phyloP scores from a whole-genome alignment of 345 rosid genomes.

The Lepidium didymum region DNA sequence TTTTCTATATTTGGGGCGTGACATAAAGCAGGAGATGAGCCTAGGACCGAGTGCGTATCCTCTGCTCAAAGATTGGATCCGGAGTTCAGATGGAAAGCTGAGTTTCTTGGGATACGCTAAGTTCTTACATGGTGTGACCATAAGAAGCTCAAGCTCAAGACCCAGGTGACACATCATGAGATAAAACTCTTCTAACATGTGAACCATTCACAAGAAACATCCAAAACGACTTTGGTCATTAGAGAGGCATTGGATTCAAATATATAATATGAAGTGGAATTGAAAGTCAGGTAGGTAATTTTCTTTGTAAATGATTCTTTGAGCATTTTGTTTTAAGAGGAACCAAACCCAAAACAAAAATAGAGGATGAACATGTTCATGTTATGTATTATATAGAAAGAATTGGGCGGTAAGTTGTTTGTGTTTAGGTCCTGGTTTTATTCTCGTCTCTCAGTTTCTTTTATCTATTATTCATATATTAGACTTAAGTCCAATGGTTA shows the following conservation, averaged over 20 bases:
- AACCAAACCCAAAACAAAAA: not conserved
- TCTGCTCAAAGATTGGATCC: slow-evolving; percentile 47
- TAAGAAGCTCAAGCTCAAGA: slow-evolving; percentile 51
- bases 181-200: slow-evolving; percentile 15
- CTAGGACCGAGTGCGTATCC: slow-evolving; percentile 47
- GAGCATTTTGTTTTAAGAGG: slow-evolving; percentile 2
- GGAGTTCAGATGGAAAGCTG: slow-evolving; percentile 57
- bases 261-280: not conserved
- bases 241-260: not conserved
- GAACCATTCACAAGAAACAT: slow-evolving; percentile 3
- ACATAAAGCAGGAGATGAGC: slow-evolving; percentile 48
- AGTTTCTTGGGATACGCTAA: slow-evolving; percentile 65
- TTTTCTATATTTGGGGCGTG: not conserved
- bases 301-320: slow-evolving; percentile 27
- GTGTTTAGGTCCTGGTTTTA: not conserved
- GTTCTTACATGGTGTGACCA: slow-evolving; percentile 72
- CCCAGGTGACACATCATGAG: slow-evolving; percentile 27
- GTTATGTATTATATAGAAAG: slow-evolving; percentile 10
- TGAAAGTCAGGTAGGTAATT: not conserved
- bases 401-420: not conserved
- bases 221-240: not conserved
- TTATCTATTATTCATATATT: not conserved
- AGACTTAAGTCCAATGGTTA: not conserved
- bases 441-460: not conserved
- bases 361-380: slow-evolving; percentile 1